Evolutionary conservation across 192 early-diverging fungal species (phyloP), one percentile per base, ranked within the genome.

Genomic region (Paraglomus brasilianum): DNA sequence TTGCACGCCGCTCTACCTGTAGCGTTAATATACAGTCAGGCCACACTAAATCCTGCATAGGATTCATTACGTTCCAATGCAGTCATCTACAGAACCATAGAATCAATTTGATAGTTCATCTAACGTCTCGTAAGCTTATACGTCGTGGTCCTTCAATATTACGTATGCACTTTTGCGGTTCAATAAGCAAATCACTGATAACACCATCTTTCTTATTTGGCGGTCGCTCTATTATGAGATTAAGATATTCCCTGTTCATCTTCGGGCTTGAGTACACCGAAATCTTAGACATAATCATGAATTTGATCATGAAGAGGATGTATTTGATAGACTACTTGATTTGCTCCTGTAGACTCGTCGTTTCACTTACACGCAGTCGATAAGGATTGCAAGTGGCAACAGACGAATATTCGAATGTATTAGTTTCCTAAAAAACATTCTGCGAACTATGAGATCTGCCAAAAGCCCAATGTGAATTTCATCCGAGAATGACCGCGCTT

Each of bases 321-420:
- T n/a, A 69, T 49, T 57, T 69, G 67, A 21, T 56, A 22, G 13
- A 70, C 69, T 21, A 70, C 39, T 6, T 44, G 46, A 17, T 52
- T 9, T 45, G 10, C 51, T 70, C 55, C 45, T 70, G 53, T 59
- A 70, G 10, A 50, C 44, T 38, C 15, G 10, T 36, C 48, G 46
- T 13, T 30, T 21, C 13, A 11, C 47, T 44, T 8, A 24, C 38
- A 38, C 55, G 53, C 0, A 51, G 19, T 10, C 68, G 3, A 43
- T 70, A 70, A 9, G 68, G 68, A 70, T 70, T 70, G n/a, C 68
- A 70, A 0, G 68, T 52, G 3, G 68, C 53, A 59, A 70, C 1
- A 70, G 36, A 30, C 66, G 36, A 38, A 68, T 68, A 22, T 68
- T 68, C 0, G 8, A 9, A 53, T 52, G 53, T 15, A 68, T 57